These are phyloP conservation scores for Apiospora malaysiana DNA, from an alignment of 2,329 filamentous ascomycete genomes.

Conservation along the genomic window DNA sequence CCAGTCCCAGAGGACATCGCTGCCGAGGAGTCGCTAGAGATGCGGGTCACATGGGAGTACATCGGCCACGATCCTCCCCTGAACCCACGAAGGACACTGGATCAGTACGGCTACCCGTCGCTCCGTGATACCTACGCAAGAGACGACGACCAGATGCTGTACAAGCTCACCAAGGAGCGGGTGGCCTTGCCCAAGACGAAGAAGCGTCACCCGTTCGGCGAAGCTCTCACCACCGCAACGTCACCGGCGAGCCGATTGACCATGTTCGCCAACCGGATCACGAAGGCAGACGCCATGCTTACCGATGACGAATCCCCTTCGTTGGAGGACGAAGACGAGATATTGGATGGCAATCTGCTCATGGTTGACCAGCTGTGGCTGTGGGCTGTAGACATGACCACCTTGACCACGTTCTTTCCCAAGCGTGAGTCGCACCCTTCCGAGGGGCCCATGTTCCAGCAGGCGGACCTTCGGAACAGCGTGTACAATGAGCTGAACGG, in stretches of 20 bases:
- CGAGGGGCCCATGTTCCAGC: slow-evolving; percentile 61
- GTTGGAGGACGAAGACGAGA: slow-evolving; percentile 39
- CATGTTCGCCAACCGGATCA: slow-evolving; percentile 29
- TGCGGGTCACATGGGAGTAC: slow-evolving; percentile 67
- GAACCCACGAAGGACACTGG: slow-evolving; percentile 65
- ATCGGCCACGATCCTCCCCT: slow-evolving; percentile 65
- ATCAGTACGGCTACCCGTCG: slow-evolving; percentile 69
- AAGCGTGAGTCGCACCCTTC: slow-evolving; percentile 59
- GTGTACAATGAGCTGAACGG: slow-evolving; percentile 71
- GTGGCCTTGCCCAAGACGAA: slow-evolving; percentile 23
- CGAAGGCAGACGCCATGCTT: slow-evolving; percentile 24
- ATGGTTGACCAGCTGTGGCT: slow-evolving; percentile 73
- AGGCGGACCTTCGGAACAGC: slow-evolving; percentile 67
- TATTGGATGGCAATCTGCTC: slow-evolving; percentile 62
- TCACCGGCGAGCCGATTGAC: slow-evolving; percentile 30
- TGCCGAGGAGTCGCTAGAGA: slow-evolving; percentile 60
- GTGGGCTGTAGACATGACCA: slow-evolving; percentile 60
- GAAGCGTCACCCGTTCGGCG: slow-evolving; percentile 34
- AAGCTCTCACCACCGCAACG: background rate
- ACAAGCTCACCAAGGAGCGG: slow-evolving; percentile 65
- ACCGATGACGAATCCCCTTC: slow-evolving; percentile 39
- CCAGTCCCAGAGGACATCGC: slow-evolving; percentile 62
- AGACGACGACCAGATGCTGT: slow-evolving; percentile 72
- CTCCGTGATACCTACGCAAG: slow-evolving; percentile 64
- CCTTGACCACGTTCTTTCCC: slow-evolving; percentile 60